Base-by-base conservation (phyloP, 2,329 filamentous ascomycete species). In the Trichoderma cornu-damae region DNA sequence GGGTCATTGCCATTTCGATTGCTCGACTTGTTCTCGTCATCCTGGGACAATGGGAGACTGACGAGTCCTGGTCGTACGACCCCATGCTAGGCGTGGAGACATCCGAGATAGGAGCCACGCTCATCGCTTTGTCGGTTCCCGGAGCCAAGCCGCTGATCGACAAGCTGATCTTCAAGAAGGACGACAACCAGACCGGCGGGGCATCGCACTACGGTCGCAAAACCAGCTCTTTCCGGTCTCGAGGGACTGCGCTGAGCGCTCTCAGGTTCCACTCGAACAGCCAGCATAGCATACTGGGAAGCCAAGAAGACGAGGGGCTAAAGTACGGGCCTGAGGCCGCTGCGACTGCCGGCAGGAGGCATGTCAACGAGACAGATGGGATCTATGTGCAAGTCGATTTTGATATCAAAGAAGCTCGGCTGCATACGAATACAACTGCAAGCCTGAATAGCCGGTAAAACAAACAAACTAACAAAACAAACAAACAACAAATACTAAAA, bases 21-120 rank as follows among this genome's bases (percentile, higher is more conserved):
- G 65, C 75, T 12, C 75, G 78, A 4, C 66, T 79, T 20, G 71
- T 74, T 26, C 71, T 81, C 14, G 77, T 80, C 1, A 74, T 78
- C 38, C 62, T 68, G 22, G 77, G 78, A 0, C 76, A 79, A 54
- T 76, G 73, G 75, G 68, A 75, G 26, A 57, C 68, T 2, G 78
- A 80, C 62, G 70, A 70, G 66, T 79, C 77, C 14, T 81, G 79
- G 78, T 69, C 70, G 22, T 81, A 81, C 62, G 74, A 78, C 52
- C 75, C 77, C 0, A 73, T 80, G 69, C 66, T 81, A 3, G 75
- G 68, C 3, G 72, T 80, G 3, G 78, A 81, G 64, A 75, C 75
- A 2, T 73, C 78, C 1, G 78, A 81, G 38, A 76, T 81, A 18
- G 77, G 77, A 3, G 71, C 73, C 1, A 81, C 79, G 0, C 63